Percentiles rank a stretch among this genome's conserved stretches.
These are phyloP conservation scores for Neonectria magnoliae DNA, from an alignment of 2,329 filamentous ascomycete genomes.

Conservation along the genomic window DNA sequence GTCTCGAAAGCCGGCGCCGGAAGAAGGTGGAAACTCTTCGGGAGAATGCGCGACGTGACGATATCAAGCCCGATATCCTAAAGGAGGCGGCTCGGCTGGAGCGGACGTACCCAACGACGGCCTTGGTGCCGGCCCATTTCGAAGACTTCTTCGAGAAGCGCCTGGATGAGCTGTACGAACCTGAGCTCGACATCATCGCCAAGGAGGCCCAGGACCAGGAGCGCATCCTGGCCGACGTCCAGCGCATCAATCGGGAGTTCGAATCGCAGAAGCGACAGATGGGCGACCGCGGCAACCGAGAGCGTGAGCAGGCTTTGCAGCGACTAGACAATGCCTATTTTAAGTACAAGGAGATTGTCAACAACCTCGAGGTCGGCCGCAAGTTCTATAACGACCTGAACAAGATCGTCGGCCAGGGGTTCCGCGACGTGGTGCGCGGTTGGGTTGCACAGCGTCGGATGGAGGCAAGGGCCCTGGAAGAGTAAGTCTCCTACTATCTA, in stretches of 20 bases:
- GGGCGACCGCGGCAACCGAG: slow-evolving; percentile 68
- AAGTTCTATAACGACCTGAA: slow-evolving; percentile 98
- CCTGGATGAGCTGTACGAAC: slow-evolving; percentile 79
- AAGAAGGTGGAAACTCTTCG: slow-evolving; percentile 82
- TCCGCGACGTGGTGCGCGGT: slow-evolving; percentile 78
- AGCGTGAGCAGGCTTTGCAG: slow-evolving; percentile 88
- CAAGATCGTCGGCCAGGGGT: slow-evolving; percentile 81
- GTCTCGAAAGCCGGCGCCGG: slow-evolving; percentile 82
- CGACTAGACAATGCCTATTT: slow-evolving; percentile 89
- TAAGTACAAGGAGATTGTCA: slow-evolving; percentile 96
- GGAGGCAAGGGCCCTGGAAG: slow-evolving; percentile 82
- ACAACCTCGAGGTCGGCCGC: slow-evolving; percentile 87
- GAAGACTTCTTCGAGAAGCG: slow-evolving; percentile 89
- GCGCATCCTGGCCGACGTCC: slow-evolving; percentile 72
- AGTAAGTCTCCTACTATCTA: slow-evolving; percentile 58
- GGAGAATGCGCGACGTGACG: slow-evolving; percentile 84
- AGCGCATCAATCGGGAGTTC: slow-evolving; percentile 82
- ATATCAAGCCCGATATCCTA: slow-evolving; percentile 87
- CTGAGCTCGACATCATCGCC: slow-evolving; percentile 75
- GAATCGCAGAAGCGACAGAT: slow-evolving; percentile 74
- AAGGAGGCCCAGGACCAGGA: slow-evolving; percentile 83
- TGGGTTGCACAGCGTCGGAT: slow-evolving; percentile 85
- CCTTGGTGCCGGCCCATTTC: slow-evolving; percentile 88
- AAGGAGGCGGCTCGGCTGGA: slow-evolving; percentile 86
- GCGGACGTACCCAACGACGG: slow-evolving; percentile 84